Base-by-base conservation (phyloP, 164 flowering plant species). In the Tetrastigma voinierianum region DNA sequence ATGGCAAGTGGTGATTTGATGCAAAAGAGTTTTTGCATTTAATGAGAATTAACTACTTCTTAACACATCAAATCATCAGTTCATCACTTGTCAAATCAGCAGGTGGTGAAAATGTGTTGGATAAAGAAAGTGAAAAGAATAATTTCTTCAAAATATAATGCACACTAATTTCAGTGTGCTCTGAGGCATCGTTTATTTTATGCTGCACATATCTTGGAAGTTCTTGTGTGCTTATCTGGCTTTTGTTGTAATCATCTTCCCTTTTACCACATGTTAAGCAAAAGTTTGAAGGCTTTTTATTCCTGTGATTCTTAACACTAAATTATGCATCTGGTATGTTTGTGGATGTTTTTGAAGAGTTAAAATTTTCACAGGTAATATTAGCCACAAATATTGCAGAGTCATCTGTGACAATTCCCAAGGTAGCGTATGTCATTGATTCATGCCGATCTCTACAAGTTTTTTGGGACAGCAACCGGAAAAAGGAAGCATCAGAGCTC, bases 311-410 rank as follows among this genome's bases (percentile, higher is more conserved):
- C 21, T 17, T 17, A 14, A 49, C 52, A 10, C 52, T 13, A 49
- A 49, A 20, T 40, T 18, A 3, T 24, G 9, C 13, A 14, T 32
- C 16, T 48, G 25, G 44, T 24, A 40, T 55, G 51, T 4, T 58
- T 69, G 25, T 44, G 52, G 9, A 1, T 40, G 1, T 11, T 67
- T 32, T 25, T 25, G 49, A 67, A 57, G 13, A 13, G 10, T 46
- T 51, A 25, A 48, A 51, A 51, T 70, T 63, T 69, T 13, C 56
- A 59, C 73, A 92, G 99, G 96, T 95, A n/a, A 95, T 95, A 70
- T 73, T 95, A 72, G 99, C 99, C 23, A 95, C 99, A 67, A 95
- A 95, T 71, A 95, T 95, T 84, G 99, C 99, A 25, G 98, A 95
- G 64, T 95, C 99, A 44, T 95, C 99, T 21, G 99, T 95, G n/a